These are phyloP conservation scores for Sabuloglossum arenarium DNA, from an alignment of 495 filamentous ascomycete genomes.

Conservation along the genomic window DNA sequence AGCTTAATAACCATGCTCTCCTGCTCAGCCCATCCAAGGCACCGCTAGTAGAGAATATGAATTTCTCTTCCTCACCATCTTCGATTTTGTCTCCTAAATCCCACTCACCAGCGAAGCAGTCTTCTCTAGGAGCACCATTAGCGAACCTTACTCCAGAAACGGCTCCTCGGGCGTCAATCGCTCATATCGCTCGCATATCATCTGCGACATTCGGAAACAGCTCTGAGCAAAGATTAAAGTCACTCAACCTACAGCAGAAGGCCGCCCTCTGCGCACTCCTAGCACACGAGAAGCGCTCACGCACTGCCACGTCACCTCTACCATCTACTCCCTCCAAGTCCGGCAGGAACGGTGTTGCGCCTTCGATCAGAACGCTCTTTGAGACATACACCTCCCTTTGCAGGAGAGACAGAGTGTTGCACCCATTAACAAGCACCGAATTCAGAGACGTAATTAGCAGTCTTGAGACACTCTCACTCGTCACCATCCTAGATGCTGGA, in stretches of 20 bases:
- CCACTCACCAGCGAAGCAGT: slow-evolving; percentile 8
- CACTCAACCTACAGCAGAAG: slow-evolving; percentile 89
- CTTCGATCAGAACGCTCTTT: slow-evolving; percentile 59
- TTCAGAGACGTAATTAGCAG: slow-evolving; percentile 87
- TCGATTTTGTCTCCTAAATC: slow-evolving; percentile 1
- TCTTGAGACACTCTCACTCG: slow-evolving; percentile 63
- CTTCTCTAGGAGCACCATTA: slow-evolving; percentile 25
- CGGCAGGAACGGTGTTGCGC: slow-evolving; percentile 26
- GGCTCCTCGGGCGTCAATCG: slow-evolving; percentile 77
- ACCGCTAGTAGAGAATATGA: slow-evolving; percentile 46
- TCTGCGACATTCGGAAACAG: slow-evolving; percentile 72
- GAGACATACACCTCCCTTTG: slow-evolving; percentile 62
- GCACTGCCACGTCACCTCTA: slow-evolving; percentile 17
- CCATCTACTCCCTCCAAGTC: slow-evolving; percentile 35
- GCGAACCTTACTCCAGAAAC: slow-evolving; percentile 39
- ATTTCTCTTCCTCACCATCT: slow-evolving; percentile 36
- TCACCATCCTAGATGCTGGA: slow-evolving; percentile 50
- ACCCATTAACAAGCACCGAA: slow-evolving; percentile 70
- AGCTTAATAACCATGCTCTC: slow-evolving; percentile 27
- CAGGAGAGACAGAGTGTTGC: slow-evolving; percentile 52
- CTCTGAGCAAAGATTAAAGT: slow-evolving; percentile 57
- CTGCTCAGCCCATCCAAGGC: slow-evolving; percentile 29
- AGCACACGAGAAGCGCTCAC: slow-evolving; percentile 41
- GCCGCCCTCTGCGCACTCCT: slow-evolving; percentile 75
- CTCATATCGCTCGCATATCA: slow-evolving; percentile 76